Conservation (phyloP, 495 filamentous ascomycete genomes). For the Cercophora samala region DNA sequence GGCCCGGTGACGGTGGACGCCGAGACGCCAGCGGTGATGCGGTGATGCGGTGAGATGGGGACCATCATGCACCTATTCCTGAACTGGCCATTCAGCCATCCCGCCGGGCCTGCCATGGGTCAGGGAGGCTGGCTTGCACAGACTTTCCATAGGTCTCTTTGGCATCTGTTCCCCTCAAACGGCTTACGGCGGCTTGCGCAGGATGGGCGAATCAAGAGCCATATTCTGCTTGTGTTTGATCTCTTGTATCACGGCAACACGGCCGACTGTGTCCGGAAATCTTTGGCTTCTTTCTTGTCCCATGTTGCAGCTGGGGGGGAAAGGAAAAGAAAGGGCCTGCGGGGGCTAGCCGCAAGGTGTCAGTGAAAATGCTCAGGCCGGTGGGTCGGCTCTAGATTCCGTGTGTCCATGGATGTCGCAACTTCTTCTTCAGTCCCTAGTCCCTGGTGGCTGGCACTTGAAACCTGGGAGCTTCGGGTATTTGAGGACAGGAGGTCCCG, state of each 20-base stretch:
- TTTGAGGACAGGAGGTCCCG: conserved; percentile 11
- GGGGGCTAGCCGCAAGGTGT: not conserved
- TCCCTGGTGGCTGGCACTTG: conserved; percentile 2
- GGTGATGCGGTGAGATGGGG: not conserved
- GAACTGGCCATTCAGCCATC: not conserved
- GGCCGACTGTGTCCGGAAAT: not conserved
- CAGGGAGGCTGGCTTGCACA: not conserved
- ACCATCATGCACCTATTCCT: not conserved
- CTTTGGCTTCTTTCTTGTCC: not conserved
- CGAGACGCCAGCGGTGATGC: not conserved
- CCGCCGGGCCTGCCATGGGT: not conserved
- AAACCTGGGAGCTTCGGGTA: conserved; percentile 8
- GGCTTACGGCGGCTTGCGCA: conserved; percentile 12
- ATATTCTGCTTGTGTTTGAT: too few relatives aligned
- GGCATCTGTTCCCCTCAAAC: not conserved
- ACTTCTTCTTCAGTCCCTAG: not conserved
- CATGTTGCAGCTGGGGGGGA: not conserved
- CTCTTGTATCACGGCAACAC: not conserved
- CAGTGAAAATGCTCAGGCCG: not conserved
- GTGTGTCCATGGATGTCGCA: conserved; percentile 4
- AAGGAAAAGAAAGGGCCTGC: not conserved
- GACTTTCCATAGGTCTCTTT: not conserved
- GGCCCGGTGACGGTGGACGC: conserved; percentile 5
- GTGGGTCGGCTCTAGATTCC: not conserved
- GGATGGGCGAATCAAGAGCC: not conserved